phyloP scores from a whole-genome alignment of 1,139 yeast species.

The Taphrina flavorubra region DNA sequence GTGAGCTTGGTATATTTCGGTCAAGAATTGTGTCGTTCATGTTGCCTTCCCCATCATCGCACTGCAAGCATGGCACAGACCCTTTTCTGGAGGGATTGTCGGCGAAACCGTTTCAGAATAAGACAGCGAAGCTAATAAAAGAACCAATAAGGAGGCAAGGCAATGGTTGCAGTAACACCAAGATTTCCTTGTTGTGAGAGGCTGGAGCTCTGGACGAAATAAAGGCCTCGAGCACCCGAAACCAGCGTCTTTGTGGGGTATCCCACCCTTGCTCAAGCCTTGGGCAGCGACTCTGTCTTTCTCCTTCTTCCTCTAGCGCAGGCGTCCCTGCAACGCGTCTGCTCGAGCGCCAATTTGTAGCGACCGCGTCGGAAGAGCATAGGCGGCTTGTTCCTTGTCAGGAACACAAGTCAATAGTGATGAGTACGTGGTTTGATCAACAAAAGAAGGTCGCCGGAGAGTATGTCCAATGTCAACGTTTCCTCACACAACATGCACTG shows the following conservation, averaged over 20 bases:
- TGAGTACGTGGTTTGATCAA: constrained; percentile 40
- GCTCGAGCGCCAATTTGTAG: no score
- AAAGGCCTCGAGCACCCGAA: background rate
- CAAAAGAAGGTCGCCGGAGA: constrained; percentile 27
- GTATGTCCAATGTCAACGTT: background rate
- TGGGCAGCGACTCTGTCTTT: no score
- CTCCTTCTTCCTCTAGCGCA: background rate
- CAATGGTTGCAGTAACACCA: background rate
- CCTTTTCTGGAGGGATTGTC: background rate
- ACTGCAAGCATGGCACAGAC: background rate
- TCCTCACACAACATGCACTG: no score
- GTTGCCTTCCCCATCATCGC: background rate
- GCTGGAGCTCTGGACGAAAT: background rate
- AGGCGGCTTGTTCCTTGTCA: no score
- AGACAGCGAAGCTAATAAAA: background rate
- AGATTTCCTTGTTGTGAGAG: background rate
- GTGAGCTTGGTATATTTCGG: no score
- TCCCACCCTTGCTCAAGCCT: background rate
- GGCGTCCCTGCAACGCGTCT: background rate
- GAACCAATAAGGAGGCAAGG: background rate
- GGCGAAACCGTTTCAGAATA: background rate
- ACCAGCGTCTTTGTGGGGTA: background rate
- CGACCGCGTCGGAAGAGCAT: no score
- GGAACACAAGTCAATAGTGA: background rate
- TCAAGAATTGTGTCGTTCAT: no score